Base-by-base conservation (phyloP, 2,329 filamentous ascomycete species). In the Graphilbum ipis-grandicollis region DNA sequence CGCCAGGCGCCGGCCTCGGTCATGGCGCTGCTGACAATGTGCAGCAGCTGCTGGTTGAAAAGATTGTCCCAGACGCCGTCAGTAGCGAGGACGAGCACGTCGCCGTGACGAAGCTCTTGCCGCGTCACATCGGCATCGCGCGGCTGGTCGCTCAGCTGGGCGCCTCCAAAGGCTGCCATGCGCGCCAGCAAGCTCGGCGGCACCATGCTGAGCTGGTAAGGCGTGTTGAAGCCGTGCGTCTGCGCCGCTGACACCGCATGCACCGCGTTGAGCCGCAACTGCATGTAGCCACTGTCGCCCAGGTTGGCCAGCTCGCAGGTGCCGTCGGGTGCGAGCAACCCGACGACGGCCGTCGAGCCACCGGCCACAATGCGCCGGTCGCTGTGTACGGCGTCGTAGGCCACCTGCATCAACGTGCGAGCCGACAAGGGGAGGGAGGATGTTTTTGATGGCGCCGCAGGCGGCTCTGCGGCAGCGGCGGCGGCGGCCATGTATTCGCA, bases 1-100 rank as follows among this genome's bases (percentile, higher is more conserved):
- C 69, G 62, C 85, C 86, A 94, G 1, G 82, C 85, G 4, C 79
- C 78, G 4, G 66, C 62, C 13, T 67, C 61, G 25, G 75, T 64
- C 84, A 98, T 93, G 21, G 75, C 65, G 34, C 68, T 66, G 45
- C 78, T 88, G 19, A 88, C 75, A 36, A 92, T 74, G 41, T 75
- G 72, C 12, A 98, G 66, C 22, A 92, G 78, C 46, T 98, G 85
- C 50, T 93, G 81, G 49, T 85, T 80, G 50, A 83, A 90, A 23
- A 98, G 65, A 48, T 98, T 98, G 55, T 98, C 90, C 70, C 90
- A 90, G 5, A 96, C 79, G 4, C 90, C 90, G 55, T 98, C 90
- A 1, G 85, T 93, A 2, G 85, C 90, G 46, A 98, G 80, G 15
- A 98, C 60, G n/a, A 96, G 63, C 2, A 98, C 79, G 52, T 98